Base-by-base conservation (phyloP, 192 early-diverging fungal genomes). In the Coemansia sp. region DNA sequence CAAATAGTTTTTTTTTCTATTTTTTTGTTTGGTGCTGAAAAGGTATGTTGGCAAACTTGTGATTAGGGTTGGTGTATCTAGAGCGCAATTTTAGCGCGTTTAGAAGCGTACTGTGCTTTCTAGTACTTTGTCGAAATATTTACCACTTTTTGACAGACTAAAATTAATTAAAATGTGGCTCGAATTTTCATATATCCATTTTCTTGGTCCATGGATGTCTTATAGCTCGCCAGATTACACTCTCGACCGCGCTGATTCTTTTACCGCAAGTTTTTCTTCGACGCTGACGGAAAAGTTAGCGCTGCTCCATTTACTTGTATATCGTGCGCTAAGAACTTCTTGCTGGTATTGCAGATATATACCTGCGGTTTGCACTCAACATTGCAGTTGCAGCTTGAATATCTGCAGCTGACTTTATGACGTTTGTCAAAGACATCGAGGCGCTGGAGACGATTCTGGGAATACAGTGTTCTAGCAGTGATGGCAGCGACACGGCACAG, bases 371-470 rank as follows among this genome's bases (percentile, higher is more conserved):
- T 44, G 15, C 15, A 44, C 40, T n/a, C 14, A 3, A 5, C 15
- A 9, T 57, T 38, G 3, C 34, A 54, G 22, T 44, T 4, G 15
- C 40, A 44, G 7, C 28, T 57, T 57, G 15, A 12, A 57, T 57
- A 57, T 57, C 40, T 57, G 26, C 15, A 34, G 14, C 55, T 31
- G 53, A 17, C 9, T 19, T 37, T 34, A 57, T 36, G 26, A 2
- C 40, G 40, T 44, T 44, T 44, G 19, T 48, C 23, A 52, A 65
- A 21, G 63, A 65, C 7, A 49, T 57, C 14, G 55, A 57, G n/a
- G 23, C 21, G 54, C 25, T 65, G 54, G 59, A 60, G 25, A 47
- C 59, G 47, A 50, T 60, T 8, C 34, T 60, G 7, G 46, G 59
- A 4, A 49, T 60, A 31, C 9, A 17, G 20, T 58, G 11, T 20